phyloP scores from a whole-genome alignment of 352 stramenopile genomes.

The Phytophthora crassamura region DNA sequence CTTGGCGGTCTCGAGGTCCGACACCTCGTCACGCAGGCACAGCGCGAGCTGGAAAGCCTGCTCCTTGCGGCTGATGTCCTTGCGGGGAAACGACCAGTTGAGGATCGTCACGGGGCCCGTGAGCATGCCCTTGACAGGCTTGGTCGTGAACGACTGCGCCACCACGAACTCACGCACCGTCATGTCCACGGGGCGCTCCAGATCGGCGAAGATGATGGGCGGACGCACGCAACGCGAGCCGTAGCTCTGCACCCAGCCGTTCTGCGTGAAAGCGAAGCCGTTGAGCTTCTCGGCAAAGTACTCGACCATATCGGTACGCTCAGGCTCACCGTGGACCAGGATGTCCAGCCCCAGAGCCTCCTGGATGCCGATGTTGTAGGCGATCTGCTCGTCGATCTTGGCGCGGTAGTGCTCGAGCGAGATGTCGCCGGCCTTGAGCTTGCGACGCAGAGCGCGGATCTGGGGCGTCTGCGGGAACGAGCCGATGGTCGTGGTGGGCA shows the following conservation, averaged over 20 bases:
- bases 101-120: slow-evolving; percentile 94
- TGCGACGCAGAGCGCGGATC: slow-evolving; percentile 80
- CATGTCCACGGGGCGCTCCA: slow-evolving; percentile 88
- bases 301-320: slow-evolving; percentile 96
- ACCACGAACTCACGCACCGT: slow-evolving; percentile 92
- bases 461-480: slow-evolving; percentile 94
- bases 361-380: slow-evolving; percentile 92
- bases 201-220: slow-evolving; percentile 92
- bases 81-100: slow-evolving; percentile 95
- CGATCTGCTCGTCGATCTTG: slow-evolving; percentile 94
- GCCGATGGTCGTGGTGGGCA: slow-evolving; percentile 95
- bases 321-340: slow-evolving; percentile 93
- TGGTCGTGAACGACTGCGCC: slow-evolving; percentile 89
- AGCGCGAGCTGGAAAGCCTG: slow-evolving; percentile 92
- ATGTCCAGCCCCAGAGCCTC: slow-evolving; percentile 93
- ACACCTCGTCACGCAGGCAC: slow-evolving; percentile 92
- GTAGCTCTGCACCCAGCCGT: slow-evolving; percentile 96
- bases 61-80: slow-evolving; percentile 91
- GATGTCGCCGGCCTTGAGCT: slow-evolving; percentile 88
- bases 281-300: slow-evolving; percentile 95
- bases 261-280: slow-evolving; percentile 92
- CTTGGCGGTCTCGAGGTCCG: slow-evolving; percentile 89
- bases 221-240: slow-evolving; percentile 92
- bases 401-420: slow-evolving; percentile 75
- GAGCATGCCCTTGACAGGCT: slow-evolving; percentile 95